phyloP scores from a whole-genome alignment of 257 asterid genomes.

The Solanum sparsipilum region DNA sequence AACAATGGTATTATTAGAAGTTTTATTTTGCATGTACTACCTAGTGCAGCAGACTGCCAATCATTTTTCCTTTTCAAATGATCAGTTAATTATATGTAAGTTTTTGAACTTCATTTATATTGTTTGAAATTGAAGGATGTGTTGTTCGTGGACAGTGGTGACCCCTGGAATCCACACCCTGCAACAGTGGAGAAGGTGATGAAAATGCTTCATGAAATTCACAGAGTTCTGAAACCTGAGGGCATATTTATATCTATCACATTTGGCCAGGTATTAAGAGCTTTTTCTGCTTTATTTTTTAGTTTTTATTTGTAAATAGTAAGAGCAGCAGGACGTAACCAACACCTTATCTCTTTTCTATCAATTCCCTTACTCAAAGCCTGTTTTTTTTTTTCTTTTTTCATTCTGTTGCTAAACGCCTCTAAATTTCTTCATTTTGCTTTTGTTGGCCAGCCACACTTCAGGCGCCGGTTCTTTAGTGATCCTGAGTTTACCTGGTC shows the following conservation, averaged over 20 bases:
- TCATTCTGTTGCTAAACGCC: background rate
- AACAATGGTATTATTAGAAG: constrained; percentile 60
- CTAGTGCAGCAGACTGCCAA: background rate
- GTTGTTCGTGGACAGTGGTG: constrained; percentile 91
- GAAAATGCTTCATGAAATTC: constrained; percentile 77
- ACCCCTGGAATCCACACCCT: constrained; percentile 92
- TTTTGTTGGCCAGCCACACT: constrained; percentile 59
- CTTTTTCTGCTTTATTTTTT: background rate
- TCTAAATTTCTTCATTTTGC: background rate
- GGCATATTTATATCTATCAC: constrained; percentile 84
- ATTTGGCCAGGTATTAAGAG: constrained; percentile 71
- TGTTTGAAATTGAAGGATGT: constrained; percentile 62
- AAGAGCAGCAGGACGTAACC: background rate
- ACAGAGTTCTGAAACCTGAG: constrained; percentile 71
- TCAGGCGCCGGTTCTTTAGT: constrained; percentile 70
- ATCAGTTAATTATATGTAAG: background rate
- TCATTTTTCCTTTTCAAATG: background rate
- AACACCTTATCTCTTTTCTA: background rate
- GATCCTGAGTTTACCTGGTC: constrained; percentile 80
- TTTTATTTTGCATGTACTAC: background rate
- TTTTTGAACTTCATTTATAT: background rate
- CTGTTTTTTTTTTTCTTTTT: background rate
- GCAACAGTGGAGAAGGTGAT: constrained; percentile 56
- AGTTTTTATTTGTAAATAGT: background rate
- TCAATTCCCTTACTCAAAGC: background rate